Base-by-base conservation (phyloP, 495 filamentous ascomycete genomes). In the Lentithecium fluviatile region DNA sequence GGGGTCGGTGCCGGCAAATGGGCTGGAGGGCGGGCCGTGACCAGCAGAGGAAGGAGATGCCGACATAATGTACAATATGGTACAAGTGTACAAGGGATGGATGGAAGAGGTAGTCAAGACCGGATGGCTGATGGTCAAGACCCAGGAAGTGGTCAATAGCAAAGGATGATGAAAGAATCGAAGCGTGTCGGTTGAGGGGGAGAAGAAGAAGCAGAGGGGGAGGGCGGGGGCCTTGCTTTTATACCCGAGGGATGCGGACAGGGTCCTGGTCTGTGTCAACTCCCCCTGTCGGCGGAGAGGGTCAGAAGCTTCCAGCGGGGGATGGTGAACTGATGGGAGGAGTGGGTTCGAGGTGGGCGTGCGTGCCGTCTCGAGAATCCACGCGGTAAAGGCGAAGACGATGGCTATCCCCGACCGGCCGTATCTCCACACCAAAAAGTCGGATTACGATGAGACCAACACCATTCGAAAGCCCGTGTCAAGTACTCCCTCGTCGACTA, bases 391-490 rank as follows among this genome's bases (percentile, higher is more conserved):
- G 19, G 7, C 36, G 6, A 42, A 34, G 26, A n/a, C 25, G 13
- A 15, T 13, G 17, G 4, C 32, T 15, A 36, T 29, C n/a, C 17
- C 24, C 15, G 3, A 6, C 1, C 13, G 42, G n/a, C 13, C 32
- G 23, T 50, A 58, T 21, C 55, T 38, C 19, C 1, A 29, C 55
- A 2, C 15, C 2, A 19, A 12, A 45, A 29, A 23, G 38, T 19
- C 55, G 21, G 42, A 48, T 49, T 1, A 1, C 3, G 25, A 42
- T 26, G 45, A 58, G 34, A 49, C 13, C 19, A 11, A n/a, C 34
- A 40, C 23, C 15, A 58, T 15, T 11, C 11, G 55, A 58, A 36
- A 36, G 55, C 55, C 45, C 45, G 19, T n/a, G 45, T 13, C 34
- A 23, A 49, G 55, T 29, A 40, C 45, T 34, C n/a, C 29, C 26